These are phyloP conservation scores for Wickerhamiella domercqiae DNA, from an alignment of 805 yeast species.

Conservation along the genomic window DNA sequence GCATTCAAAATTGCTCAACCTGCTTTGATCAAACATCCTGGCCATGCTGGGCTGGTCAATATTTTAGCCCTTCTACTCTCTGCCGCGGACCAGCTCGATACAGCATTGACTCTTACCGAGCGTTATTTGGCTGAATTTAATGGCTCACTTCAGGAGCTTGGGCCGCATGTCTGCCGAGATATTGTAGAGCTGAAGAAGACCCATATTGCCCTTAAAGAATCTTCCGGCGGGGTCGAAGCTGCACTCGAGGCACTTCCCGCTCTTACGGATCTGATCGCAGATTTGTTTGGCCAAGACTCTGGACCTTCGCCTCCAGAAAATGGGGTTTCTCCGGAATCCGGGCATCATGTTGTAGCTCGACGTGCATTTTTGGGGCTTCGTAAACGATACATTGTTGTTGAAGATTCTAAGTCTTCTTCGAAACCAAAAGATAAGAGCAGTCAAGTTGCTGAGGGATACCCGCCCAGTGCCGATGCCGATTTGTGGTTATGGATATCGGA, in stretches of 20 bases:
- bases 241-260: conserved; percentile 54
- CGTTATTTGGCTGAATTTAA: conserved; percentile 34
- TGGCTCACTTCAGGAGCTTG: conserved; percentile 29
- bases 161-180: conserved; percentile 15
- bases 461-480: conserved; percentile 3
- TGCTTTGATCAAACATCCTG: conserved; percentile 28
- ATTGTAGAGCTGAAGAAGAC: conserved; percentile 54
- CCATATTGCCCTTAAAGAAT: conserved; percentile 53
- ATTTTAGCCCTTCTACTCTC: conserved; percentile 49
- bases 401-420: neutral
- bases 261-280: conserved; percentile 43
- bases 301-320: conserved; percentile 2
- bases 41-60: conserved; percentile 50
- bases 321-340: neutral
- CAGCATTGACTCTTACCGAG: conserved; percentile 41
- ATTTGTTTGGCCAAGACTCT: conserved; percentile 25
- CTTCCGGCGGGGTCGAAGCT: conserved; percentile 39
- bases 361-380: neutral
- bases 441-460: neutral
- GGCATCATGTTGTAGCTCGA: conserved; percentile 1
- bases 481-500: conserved; percentile 60
- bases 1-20: conserved; percentile 18
- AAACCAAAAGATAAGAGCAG: neutral
- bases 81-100: conserved; percentile 39
- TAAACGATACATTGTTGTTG: neutral